phyloP scores from a whole-genome alignment of 345 rosid genomes.

The Eucalyptus erythrocorys region DNA sequence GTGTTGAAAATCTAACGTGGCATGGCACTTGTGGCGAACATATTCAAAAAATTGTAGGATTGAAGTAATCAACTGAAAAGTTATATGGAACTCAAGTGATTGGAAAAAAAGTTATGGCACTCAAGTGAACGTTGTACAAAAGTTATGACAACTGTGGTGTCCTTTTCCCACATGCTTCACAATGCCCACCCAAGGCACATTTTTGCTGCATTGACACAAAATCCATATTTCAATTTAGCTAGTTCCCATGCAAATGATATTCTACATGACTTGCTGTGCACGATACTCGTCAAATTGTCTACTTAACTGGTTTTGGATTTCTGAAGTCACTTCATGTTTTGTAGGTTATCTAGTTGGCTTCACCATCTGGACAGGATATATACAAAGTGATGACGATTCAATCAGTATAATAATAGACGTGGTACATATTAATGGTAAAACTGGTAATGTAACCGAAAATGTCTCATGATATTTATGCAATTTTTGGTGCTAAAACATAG shows the following conservation, averaged over 20 bases:
- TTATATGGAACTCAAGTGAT: too few species aligned
- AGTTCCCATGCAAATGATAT: neutral
- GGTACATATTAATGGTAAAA: neutral
- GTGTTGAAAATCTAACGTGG: too few species aligned
- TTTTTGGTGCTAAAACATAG: neutral
- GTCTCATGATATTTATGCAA: neutral
- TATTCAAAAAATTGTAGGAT: too few species aligned
- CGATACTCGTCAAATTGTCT: neutral
- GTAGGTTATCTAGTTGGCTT: neutral
- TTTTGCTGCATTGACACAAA: neutral
- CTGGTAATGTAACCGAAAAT: neutral
- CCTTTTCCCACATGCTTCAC: neutral
- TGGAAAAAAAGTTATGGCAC: too few species aligned
- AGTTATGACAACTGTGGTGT: too few species aligned
- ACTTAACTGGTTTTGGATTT: neutral
- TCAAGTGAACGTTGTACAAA: too few species aligned
- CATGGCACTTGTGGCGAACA: too few species aligned
- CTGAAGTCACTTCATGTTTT: neutral
- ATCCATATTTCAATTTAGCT: neutral
- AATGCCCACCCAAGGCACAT: neutral
- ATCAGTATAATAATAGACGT: neutral
- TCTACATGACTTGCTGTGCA: neutral
- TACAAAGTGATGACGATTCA: neutral
- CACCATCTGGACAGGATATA: neutral
- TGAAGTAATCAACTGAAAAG: too few species aligned